phyloP scores from a whole-genome alignment of 164 flowering plant genomes.

The Houttuynia cordata region DNA sequence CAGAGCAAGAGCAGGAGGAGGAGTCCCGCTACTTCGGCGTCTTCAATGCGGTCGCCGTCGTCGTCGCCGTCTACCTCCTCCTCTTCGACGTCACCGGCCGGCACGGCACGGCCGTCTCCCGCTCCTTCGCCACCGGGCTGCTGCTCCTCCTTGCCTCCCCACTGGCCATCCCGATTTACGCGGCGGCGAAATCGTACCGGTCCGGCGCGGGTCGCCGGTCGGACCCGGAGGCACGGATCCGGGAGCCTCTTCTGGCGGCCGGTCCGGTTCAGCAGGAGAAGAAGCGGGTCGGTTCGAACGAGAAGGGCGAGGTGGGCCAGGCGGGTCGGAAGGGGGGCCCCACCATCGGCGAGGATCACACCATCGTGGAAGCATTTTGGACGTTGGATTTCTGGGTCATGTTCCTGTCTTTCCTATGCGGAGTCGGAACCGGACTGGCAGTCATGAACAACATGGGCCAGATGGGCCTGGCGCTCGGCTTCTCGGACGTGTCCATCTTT shows the following conservation, averaged over 20 bases:
- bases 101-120: conserved; percentile 20
- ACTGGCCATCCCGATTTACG: conserved; percentile 39
- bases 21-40: conserved; percentile 17
- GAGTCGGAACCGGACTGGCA: conserved; percentile 86
- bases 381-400: conserved; percentile 74
- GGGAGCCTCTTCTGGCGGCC: conserved; percentile 28
- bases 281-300: conserved; percentile 5
- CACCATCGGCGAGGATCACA: conserved; percentile 77
- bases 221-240: conserved; percentile 28
- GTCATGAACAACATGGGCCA: conserved; percentile 93
- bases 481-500: conserved; percentile 67
- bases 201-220: background rate
- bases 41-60: conserved; percentile 24
- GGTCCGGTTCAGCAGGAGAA: background rate
- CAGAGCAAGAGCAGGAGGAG: conserved; percentile 15
- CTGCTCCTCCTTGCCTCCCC: conserved; percentile 30
- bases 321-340: conserved; percentile 19
- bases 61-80: conserved; percentile 30
- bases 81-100: conserved; percentile 26
- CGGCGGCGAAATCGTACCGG: background rate
- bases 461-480: conserved; percentile 80
- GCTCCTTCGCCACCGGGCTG: conserved; percentile 19
- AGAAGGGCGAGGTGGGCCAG: conserved; percentile 4
- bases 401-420: conserved; percentile 72
- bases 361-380: conserved; percentile 47